Evolutionary conservation across 2,329 filamentous ascomycete genomes (phyloP).

Genomic region (Aspergillus sp.): DNA sequence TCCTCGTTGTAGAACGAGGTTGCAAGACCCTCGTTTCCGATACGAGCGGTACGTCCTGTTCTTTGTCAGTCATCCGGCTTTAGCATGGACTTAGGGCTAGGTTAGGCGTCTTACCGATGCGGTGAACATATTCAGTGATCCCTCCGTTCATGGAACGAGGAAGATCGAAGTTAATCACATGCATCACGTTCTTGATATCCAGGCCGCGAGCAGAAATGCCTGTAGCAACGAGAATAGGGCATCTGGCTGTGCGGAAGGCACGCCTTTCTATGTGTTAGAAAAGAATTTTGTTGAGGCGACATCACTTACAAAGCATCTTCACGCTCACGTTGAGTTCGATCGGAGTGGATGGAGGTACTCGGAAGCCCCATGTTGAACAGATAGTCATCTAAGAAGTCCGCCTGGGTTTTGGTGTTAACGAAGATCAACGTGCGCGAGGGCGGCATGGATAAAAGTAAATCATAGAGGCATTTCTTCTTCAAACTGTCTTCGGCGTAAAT

Average conservation of each 20-base stretch:
- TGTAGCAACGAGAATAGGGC: constrained; percentile 78
- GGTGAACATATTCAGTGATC: constrained; percentile 88
- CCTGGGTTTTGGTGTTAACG: constrained; percentile 70
- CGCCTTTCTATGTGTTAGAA: constrained; percentile 42
- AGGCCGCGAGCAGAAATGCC: constrained; percentile 82
- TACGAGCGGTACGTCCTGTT: constrained; percentile 81
- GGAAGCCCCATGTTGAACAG: constrained; percentile 74
- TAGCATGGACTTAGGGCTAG: constrained; percentile 1
- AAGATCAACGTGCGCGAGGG: constrained; percentile 83
- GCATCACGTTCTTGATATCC: constrained; percentile 77
- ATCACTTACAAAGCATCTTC: constrained; percentile 73
- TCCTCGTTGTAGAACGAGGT: constrained; percentile 86
- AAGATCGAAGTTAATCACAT: constrained; percentile 91
- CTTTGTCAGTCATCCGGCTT: background rate
- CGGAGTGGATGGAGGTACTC: constrained; percentile 78
- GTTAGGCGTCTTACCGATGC: constrained; percentile 61
- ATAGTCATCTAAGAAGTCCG: constrained; percentile 81
- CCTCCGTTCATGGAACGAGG: constrained; percentile 70
- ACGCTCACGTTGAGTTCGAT: constrained; percentile 82
- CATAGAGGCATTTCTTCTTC: constrained; percentile 66
- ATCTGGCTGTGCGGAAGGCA: constrained; percentile 66
- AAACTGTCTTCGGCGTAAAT: constrained; percentile 56
- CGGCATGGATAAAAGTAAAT: constrained; percentile 62
- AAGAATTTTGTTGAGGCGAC: background rate
- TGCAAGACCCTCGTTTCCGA: constrained; percentile 77